phyloP scores from a whole-genome alignment of 768 basidiomycete genomes.

The Cystofilobasidium macerans region DNA sequence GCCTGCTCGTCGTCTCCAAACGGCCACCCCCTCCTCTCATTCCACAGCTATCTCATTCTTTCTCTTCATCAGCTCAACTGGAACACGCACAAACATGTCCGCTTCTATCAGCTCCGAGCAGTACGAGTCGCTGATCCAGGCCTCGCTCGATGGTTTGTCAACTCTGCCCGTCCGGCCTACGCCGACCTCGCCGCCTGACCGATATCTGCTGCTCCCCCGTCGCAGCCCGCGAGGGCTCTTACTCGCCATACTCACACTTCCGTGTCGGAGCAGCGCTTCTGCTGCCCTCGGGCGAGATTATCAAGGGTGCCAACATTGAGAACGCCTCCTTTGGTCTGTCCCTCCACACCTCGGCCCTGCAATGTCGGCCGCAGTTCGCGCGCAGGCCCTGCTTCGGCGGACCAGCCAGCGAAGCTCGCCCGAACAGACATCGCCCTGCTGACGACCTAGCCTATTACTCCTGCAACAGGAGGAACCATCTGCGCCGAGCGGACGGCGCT shows the following conservation, averaged over 20 bases:
- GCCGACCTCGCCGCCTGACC: neutral
- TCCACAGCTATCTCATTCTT: too few relatives aligned
- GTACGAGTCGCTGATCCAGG: conserved; percentile 20
- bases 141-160: conserved; percentile 14
- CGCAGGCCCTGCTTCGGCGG: neutral
- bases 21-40: neutral
- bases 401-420: too few relatives aligned
- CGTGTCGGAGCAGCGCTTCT: conserved; percentile 63
- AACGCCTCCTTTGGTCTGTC: conserved; percentile 47
- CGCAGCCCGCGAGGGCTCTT: neutral
- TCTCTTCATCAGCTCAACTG: neutral
- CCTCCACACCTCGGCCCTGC: neutral
- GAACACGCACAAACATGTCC: neutral
- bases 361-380: neutral
- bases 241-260: conserved; percentile 36
- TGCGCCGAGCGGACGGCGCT: conserved; percentile 92
- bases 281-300: conserved; percentile 9
- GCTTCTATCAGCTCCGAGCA: conserved; percentile 11
- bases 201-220: neutral
- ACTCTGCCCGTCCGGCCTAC: neutral
- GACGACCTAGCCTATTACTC: neutral
- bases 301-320: conserved; percentile 72
- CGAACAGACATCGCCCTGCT: too few relatives aligned
- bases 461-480: conserved; percentile 62
- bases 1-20: neutral